Evolutionary conservation across 768 basidiomycete species (phyloP).

Genomic region (Pulveroboletus sp.): DNA sequence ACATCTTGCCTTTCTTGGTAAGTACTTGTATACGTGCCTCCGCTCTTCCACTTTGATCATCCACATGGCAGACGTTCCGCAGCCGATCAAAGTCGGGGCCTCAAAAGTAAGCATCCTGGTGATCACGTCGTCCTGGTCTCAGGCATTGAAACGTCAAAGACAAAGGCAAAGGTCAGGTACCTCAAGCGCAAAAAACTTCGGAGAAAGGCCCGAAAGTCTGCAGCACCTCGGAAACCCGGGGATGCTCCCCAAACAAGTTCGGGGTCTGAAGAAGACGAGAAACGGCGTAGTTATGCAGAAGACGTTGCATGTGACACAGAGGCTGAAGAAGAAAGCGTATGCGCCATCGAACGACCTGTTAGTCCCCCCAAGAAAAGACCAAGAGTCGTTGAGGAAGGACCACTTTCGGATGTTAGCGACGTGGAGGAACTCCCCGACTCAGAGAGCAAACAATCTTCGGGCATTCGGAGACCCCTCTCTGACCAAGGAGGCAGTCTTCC

Average conservation of each 20-base stretch:
- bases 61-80: slow-evolving; percentile 12
- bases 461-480: slow-evolving; percentile 5
- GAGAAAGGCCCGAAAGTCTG: slow-evolving; percentile 47
- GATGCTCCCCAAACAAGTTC: slow-evolving; percentile 14
- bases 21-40: no score
- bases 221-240: slow-evolving; percentile 26
- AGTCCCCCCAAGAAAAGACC: slow-evolving; percentile 44
- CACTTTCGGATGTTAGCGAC: slow-evolving; percentile 15
- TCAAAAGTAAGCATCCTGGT: slow-evolving; percentile 20
- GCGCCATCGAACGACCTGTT: slow-evolving; percentile 7
- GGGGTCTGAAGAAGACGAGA: slow-evolving; percentile 25
- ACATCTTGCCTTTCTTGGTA: slow-evolving; percentile 9
- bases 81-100: neutral
- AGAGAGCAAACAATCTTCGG: neutral
- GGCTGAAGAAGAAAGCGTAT: slow-evolving; percentile 11
- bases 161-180: slow-evolving; percentile 70
- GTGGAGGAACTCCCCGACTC: neutral
- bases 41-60: neutral
- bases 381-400: slow-evolving; percentile 30
- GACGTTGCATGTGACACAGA: slow-evolving; percentile 14
- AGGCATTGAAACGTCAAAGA: slow-evolving; percentile 33
- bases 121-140: neutral
- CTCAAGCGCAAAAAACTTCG: slow-evolving; percentile 68
- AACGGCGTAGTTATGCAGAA: slow-evolving; percentile 12
- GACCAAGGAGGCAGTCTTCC: slow-evolving; percentile 44